A percentile compares a stretch with the other conserved stretches of the same genome.
These are phyloP conservation scores for Fagopyrum homotropicum DNA, from an alignment of 148 eudicot species.

Conservation along the genomic window DNA sequence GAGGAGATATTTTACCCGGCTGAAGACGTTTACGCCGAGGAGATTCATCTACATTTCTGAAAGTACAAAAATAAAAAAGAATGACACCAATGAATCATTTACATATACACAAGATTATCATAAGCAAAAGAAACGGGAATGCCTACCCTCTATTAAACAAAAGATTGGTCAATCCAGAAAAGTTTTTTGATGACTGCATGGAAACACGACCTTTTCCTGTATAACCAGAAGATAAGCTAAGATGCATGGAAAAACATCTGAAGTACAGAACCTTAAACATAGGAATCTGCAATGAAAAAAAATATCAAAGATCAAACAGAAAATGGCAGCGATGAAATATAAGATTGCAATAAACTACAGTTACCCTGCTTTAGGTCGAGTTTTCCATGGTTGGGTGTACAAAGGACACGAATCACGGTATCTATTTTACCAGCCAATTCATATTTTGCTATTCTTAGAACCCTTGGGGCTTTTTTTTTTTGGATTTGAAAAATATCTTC, in stretches of 20 bases:
- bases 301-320: not conserved
- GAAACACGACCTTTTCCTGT: constrained; percentile 51
- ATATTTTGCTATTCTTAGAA: not conserved
- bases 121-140: not conserved
- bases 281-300: not conserved
- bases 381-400: not conserved
- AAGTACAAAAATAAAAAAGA: not conserved
- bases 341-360: not conserved
- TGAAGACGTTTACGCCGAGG: constrained; percentile 47
- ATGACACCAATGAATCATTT: not conserved
- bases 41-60: constrained; percentile 53
- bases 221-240: not conserved
- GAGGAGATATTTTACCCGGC: constrained; percentile 88
- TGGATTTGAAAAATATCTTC: not conserved
- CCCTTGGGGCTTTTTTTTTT: not conserved
- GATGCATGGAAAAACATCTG: not conserved
- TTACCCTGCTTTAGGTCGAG: not conserved
- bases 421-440: not conserved
- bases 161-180: constrained; percentile 57
- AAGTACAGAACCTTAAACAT: not conserved
- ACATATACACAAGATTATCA: not conserved
- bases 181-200: constrained; percentile 53
- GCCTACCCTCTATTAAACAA: constrained; percentile 65
- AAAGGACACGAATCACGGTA: not conserved
- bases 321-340: not conserved